Evolutionary conservation across 2,329 filamentous ascomycete genomes (phyloP).

Genomic region (Cladosporium cucumerinum): DNA sequence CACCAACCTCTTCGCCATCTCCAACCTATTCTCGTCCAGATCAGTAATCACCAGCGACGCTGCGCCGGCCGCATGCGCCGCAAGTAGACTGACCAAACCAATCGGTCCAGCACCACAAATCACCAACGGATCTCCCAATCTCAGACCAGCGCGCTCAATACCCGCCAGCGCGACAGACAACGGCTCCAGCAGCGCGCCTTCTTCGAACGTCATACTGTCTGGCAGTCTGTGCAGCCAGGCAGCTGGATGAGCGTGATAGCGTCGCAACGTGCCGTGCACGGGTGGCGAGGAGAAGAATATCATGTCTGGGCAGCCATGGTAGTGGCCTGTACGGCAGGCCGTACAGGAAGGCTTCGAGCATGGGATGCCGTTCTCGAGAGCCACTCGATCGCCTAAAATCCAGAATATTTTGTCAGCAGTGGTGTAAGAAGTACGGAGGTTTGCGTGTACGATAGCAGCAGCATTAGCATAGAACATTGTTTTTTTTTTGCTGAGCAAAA

Average conservation of each 20-base stretch:
- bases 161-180: slow-evolving; percentile 47
- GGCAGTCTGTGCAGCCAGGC: slow-evolving; percentile 38
- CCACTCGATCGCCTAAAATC: slow-evolving; percentile 31
- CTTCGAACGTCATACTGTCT: slow-evolving; percentile 38
- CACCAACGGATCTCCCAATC: slow-evolving; percentile 39
- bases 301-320: slow-evolving; percentile 31
- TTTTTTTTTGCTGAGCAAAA: background rate
- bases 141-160: slow-evolving; percentile 39
- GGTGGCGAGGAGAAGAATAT: slow-evolving; percentile 34
- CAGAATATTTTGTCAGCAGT: background rate
- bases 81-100: slow-evolving; percentile 39
- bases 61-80: slow-evolving; percentile 45
- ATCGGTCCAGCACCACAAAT: slow-evolving; percentile 40
- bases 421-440: background rate
- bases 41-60: slow-evolving; percentile 45
- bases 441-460: slow-evolving; percentile 23
- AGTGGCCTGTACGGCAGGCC: slow-evolving; percentile 30
- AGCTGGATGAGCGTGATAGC: slow-evolving; percentile 33
- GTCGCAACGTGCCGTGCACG: slow-evolving; percentile 29
- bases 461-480: background rate
- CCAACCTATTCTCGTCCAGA: slow-evolving; percentile 41
- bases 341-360: slow-evolving; percentile 31
- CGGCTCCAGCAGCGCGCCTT: slow-evolving; percentile 49
- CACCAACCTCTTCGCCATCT: slow-evolving; percentile 36
- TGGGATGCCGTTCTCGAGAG: slow-evolving; percentile 34